Conservation (phyloP, 2,329 filamentous ascomycete species). For the Ceratocystis cacaofunesta region DNA sequence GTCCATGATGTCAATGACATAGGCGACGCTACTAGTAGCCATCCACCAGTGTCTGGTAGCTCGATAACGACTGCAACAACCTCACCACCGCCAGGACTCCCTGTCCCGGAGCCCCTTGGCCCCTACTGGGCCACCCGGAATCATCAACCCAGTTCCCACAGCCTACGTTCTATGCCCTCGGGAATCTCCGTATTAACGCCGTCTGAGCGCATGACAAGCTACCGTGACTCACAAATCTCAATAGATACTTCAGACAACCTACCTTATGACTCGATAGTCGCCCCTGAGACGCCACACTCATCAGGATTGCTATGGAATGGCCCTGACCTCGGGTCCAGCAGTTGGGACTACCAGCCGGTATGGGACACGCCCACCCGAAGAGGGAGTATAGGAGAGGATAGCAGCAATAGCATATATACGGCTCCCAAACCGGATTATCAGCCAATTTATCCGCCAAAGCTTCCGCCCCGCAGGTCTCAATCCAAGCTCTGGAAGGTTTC, state of each 20-base stretch:
- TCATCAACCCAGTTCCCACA: neutral
- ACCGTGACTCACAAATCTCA: conserved; percentile 4
- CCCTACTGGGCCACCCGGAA: neutral
- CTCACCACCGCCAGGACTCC: neutral
- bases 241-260: neutral
- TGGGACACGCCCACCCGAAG: neutral
- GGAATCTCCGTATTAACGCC: conserved; percentile 8
- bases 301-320: neutral
- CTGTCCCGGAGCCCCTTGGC: neutral
- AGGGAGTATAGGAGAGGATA: neutral
- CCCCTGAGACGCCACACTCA: neutral
- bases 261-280: neutral
- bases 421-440: neutral
- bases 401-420: neutral
- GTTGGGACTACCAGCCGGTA: neutral
- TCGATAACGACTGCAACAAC: neutral
- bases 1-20: neutral
- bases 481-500: neutral
- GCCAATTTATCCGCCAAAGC: neutral
- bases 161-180: neutral
- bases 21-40: neutral
- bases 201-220: neutral
- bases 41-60: neutral
- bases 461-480: neutral
- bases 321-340: neutral